A percentile compares a stretch with the other conserved stretches of the same genome.
phyloP scores from a whole-genome alignment of 345 rosid species.

The Ceriops tagal region DNA sequence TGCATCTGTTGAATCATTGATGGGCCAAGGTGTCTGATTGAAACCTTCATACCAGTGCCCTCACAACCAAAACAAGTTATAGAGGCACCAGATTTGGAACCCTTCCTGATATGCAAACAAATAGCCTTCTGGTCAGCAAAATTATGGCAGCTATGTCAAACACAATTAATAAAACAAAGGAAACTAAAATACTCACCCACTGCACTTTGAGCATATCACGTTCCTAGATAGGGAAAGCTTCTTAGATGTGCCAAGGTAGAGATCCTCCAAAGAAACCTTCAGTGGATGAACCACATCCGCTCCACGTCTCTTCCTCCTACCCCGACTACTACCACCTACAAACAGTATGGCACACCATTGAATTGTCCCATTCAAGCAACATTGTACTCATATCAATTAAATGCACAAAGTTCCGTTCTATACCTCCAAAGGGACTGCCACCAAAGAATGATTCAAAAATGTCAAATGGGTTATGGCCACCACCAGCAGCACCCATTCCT shows the following conservation, averaged over 20 bases:
- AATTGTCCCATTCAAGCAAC: neutral
- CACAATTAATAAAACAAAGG: neutral
- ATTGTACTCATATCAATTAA: neutral
- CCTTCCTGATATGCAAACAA: constrained; percentile 46
- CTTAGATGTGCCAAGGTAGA: constrained; percentile 70
- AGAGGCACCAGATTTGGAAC: constrained; percentile 87
- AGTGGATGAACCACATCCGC: constrained; percentile 81
- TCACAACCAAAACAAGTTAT: constrained; percentile 70
- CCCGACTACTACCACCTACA: constrained; percentile 64
- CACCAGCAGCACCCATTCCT: constrained; percentile 74
- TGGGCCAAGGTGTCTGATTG: constrained; percentile 84
- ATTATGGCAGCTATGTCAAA: neutral
- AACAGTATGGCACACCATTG: neutral
- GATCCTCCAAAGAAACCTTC: constrained; percentile 76
- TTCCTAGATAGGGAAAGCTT: constrained; percentile 84
- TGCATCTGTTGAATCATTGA: constrained; percentile 97
- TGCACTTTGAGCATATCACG: constrained; percentile 73
- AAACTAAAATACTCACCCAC: constrained; percentile 48
- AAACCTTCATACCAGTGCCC: constrained; percentile 88
- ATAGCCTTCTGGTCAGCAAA: neutral
- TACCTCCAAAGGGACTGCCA: constrained; percentile 68
- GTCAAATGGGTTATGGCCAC: constrained; percentile 79
- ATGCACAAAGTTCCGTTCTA: neutral
- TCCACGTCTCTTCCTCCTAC: constrained; percentile 84
- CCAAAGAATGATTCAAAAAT: constrained; percentile 83